These are phyloP conservation scores for Metschnikowia cubensis DNA, from an alignment of 805 yeast genomes.

Conservation along the genomic window DNA sequence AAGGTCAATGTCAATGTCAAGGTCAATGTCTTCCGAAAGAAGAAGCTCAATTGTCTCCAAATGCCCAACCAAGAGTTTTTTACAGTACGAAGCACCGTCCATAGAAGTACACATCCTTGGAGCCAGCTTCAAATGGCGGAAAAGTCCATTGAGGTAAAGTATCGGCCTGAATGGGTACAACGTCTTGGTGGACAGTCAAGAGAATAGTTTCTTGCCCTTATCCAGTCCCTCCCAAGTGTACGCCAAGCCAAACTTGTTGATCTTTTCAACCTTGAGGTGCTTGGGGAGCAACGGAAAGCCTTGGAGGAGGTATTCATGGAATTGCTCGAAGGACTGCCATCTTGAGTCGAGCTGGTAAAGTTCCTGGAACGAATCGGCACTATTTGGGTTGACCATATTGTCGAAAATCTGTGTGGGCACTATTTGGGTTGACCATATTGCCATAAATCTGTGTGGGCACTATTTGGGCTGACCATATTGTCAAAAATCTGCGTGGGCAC, in stretches of 20 bases:
- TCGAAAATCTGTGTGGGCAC: slow-evolving; percentile 34
- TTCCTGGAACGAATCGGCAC: slow-evolving; percentile 21
- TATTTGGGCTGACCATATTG: too few species aligned
- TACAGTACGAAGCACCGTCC: slow-evolving; percentile 39
- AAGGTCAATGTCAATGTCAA: too few species aligned
- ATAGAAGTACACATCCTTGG: slow-evolving; percentile 49
- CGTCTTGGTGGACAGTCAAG: slow-evolving; percentile 76
- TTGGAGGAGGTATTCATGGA: slow-evolving; percentile 50
- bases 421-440: too few species aligned
- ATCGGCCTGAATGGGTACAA: slow-evolving; percentile 66
- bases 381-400: slow-evolving; percentile 28
- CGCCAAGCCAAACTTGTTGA: slow-evolving; percentile 62
- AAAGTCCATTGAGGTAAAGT: slow-evolving; percentile 58
- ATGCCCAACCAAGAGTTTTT: slow-evolving; percentile 41
- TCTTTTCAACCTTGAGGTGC: slow-evolving; percentile 39
- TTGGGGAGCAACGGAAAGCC: slow-evolving; percentile 53
- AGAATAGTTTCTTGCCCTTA: slow-evolving; percentile 54
- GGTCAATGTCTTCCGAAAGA: slow-evolving; percentile 26
- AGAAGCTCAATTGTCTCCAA: slow-evolving; percentile 35
- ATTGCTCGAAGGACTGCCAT: slow-evolving; percentile 28
- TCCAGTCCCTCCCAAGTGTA: slow-evolving; percentile 58
- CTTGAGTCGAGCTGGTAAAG: slow-evolving; percentile 22
- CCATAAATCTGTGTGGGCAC: too few species aligned
- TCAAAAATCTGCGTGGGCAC: too few species aligned
- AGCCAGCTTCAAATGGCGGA: slow-evolving; percentile 58